Base-by-base conservation (phyloP, 148 eudicot genomes). In the Heliamphora exappendiculata region DNA sequence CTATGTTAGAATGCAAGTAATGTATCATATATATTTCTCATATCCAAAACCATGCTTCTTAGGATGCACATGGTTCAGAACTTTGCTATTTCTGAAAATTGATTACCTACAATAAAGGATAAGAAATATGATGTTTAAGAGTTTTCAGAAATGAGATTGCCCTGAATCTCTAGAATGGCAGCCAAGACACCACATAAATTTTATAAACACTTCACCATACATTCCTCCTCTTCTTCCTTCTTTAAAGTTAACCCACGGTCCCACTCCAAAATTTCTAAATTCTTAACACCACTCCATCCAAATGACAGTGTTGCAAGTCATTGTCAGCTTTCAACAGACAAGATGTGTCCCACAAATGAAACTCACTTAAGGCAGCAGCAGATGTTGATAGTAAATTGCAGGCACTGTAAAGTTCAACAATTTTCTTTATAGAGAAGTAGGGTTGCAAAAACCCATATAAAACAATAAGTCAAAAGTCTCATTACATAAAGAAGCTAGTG, bases 401-500 rank as follows among this genome's bases (percentile, higher is more conserved):
- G 67, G 67, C 33, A 36, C 19, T 7, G n/a, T 63, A 6, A 63
- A 63, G 22, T 33, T 33, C 67, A 63, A 33, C 67, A 31, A 24
- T 33, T n/a, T 37, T 28, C 28, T 67, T 42, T 13, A 67, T 5
- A 11, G 33, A 24, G 19, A 14, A 67, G 53, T 67, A 67, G 51
- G 34, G 26, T 20, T 22, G 24, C 63, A 67, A 42, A 42, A 24
- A 6, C 50, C 19, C 49, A 42, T 19, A 26, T 24, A 67, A 67
- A 67, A 67, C 50, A 42, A 22, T 14, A 67, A 19, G n/a, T 20
- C 50, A 42, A 58, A 26, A 22, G 34, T 33, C 39, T 22, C 17
- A 67, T 67, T 11, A 42, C 24, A 13, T 67, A 26, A 42, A 59
- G 72, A 67, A 67, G 72, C 72, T 24, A 67, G 19, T 42, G 33